phyloP scores from a whole-genome alignment of 208 protist genomes.

The Leishmania tarentolae region DNA sequence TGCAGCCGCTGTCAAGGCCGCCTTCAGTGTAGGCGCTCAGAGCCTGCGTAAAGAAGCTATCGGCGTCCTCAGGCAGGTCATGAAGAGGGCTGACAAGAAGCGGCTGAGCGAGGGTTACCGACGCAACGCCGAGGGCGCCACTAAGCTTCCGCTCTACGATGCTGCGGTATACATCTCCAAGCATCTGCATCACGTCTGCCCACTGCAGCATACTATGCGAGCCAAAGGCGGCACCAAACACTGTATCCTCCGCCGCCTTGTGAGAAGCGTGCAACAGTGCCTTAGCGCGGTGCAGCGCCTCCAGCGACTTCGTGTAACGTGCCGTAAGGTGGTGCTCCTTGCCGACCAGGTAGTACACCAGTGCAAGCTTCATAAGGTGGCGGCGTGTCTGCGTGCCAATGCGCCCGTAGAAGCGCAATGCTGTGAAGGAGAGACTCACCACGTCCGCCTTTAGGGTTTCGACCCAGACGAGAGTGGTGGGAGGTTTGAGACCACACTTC shows the following conservation, averaged over 20 bases:
- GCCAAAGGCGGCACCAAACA: conserved; percentile 55
- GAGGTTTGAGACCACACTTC: conserved; percentile 19
- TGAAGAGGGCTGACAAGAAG: conserved; percentile 49
- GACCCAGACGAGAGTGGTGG: conserved; percentile 64
- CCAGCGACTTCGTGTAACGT: conserved; percentile 83
- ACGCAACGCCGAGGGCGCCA: conserved; percentile 17
- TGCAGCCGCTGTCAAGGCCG: conserved; percentile 35
- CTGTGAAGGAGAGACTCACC: conserved; percentile 74
- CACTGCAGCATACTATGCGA: conserved; percentile 35
- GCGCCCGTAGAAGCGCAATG: conserved; percentile 69
- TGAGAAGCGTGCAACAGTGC: conserved; percentile 57
- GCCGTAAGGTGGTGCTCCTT: conserved; percentile 54
- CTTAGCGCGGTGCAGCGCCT: conserved; percentile 69
- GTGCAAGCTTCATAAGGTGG: conserved; percentile 56
- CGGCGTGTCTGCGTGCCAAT: conserved; percentile 46
- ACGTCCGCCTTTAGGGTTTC: conserved; percentile 53
- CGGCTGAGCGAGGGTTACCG: conserved; percentile 38
- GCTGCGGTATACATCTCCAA: conserved; percentile 67
- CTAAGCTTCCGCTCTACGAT: conserved; percentile 53
- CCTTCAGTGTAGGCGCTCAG: conserved; percentile 54
- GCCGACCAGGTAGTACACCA: conserved; percentile 78
- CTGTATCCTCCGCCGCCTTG: conserved; percentile 35
- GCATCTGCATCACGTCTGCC: conserved; percentile 41
- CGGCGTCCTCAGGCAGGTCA: conserved; percentile 47
- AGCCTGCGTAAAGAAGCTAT: conserved; percentile 48